These are phyloP conservation scores for Spizellomyces sp. DNA, from an alignment of 192 early-diverging fungal species.

Conservation along the genomic window DNA sequence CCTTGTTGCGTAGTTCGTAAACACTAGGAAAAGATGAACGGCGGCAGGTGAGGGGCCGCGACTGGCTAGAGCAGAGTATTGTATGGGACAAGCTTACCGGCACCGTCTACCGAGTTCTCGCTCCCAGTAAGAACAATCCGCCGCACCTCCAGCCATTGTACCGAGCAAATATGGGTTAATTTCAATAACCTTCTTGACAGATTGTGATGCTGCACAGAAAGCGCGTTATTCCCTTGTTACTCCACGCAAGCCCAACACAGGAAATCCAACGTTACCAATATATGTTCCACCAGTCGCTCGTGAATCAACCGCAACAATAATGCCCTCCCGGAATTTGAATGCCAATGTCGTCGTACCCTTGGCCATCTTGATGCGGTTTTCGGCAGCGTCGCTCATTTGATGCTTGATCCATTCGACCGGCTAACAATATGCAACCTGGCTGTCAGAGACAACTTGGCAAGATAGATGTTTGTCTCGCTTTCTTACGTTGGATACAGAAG, in stretches of 20 bases:
- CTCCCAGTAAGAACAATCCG: constrained; percentile 98
- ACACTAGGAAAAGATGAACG: constrained; percentile 50
- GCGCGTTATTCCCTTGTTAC: not conserved
- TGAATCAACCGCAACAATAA: constrained; percentile 95
- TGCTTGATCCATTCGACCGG: constrained; percentile 85
- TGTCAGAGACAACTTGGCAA: not conserved
- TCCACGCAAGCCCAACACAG: not conserved
- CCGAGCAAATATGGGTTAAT: constrained; percentile 98
- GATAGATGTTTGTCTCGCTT: not conserved
- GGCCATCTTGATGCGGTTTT: constrained; percentile 85
- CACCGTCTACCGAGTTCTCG: constrained; percentile 94
- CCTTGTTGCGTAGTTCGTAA: constrained; percentile 97
- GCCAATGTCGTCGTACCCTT: constrained; percentile 98
- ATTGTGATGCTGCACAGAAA: constrained; percentile 72
- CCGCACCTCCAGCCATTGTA: constrained; percentile 99
- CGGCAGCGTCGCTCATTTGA: constrained; percentile 68
- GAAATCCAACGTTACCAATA: constrained; percentile 65
- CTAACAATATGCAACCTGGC: constrained; percentile 38
- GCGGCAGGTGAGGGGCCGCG: not conserved
- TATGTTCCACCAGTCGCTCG: constrained; percentile 90
- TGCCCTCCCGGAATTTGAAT: constrained; percentile 94
- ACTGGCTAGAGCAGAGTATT: not conserved
- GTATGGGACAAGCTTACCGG: constrained; percentile 38
- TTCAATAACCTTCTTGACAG: constrained; percentile 98
- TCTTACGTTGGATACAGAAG: constrained; percentile 38